A percentile compares a stretch with the other conserved stretches of the same genome.
Evolutionary conservation across 164 flowering plant genomes (phyloP).

Genomic region (Nymphaea thermarum): DNA sequence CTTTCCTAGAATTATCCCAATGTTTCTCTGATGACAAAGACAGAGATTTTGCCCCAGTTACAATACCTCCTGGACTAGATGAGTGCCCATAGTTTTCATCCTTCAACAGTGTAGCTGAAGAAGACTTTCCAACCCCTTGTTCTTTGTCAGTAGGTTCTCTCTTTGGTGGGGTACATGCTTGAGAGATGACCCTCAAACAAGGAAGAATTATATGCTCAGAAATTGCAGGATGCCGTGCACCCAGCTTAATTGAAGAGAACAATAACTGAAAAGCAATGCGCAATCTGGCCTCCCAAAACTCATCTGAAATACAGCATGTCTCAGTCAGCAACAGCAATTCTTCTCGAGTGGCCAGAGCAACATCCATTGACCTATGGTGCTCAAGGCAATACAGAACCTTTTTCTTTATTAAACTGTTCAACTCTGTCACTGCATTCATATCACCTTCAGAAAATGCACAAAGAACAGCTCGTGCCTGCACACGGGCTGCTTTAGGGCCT

Average conservation of each 20-base stretch:
- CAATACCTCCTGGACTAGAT: constrained; percentile 27
- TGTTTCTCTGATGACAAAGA: constrained; percentile 49
- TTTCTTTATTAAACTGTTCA: constrained; percentile 74
- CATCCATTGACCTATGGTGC: constrained; percentile 97
- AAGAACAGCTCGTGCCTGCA: constrained; percentile 89
- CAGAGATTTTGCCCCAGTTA: constrained; percentile 32
- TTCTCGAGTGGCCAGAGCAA: constrained; percentile 82
- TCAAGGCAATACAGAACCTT: constrained; percentile 95
- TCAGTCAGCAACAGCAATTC: constrained; percentile 91
- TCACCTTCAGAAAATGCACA: constrained; percentile 95
- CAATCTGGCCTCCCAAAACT: constrained; percentile 95
- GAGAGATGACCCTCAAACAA: constrained; percentile 81
- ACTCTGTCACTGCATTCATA: constrained; percentile 66
- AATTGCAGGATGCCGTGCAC: constrained; percentile 94
- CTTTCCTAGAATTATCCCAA: constrained; percentile 60
- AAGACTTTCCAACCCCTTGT: constrained; percentile 34
- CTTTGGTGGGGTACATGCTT: constrained; percentile 97
- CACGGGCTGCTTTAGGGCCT: constrained; percentile 85
- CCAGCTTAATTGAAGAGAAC: constrained; percentile 83
- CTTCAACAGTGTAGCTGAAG: constrained; percentile 26
- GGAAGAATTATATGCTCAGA: constrained; percentile 96
- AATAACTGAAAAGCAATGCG: constrained; percentile 88
- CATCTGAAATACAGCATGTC: constrained; percentile 87
- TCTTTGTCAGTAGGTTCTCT: constrained; percentile 72
- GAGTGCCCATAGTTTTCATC: constrained; percentile 35